Evolutionary conservation across 1,139 yeast genomes (phyloP).

Genomic region (Williopsis jadinii): DNA sequence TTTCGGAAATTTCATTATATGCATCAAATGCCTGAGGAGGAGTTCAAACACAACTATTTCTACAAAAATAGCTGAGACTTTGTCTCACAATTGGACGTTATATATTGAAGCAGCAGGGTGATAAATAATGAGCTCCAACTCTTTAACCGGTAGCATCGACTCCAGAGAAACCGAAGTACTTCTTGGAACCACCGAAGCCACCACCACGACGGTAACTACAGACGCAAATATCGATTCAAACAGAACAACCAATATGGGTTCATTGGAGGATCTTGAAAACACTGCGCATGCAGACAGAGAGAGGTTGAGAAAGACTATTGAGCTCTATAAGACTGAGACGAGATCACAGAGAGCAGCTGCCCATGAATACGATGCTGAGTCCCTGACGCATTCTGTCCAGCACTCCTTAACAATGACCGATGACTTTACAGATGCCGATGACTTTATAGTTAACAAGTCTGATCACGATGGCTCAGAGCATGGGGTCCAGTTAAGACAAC

Average conservation of each 20-base stretch:
- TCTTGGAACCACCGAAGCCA: too few species aligned
- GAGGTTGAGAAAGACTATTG: conserved; percentile 7
- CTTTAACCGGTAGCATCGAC: too few species aligned
- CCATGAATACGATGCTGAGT: conserved; percentile 1
- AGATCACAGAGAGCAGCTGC: neutral
- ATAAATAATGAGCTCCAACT: too few species aligned
- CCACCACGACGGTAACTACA: too few species aligned
- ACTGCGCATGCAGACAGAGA: conserved; percentile 8
- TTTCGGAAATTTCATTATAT: conserved; percentile 1
- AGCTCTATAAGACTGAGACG: neutral
- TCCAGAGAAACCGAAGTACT: too few species aligned
- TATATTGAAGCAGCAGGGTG: too few species aligned
- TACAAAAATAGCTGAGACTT: too few species aligned
- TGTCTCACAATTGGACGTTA: too few species aligned
- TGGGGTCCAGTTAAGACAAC: too few species aligned
- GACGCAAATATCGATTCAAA: too few species aligned
- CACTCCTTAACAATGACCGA: conserved; percentile 5
- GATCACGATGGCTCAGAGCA: neutral
- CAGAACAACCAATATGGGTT: neutral
- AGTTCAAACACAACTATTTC: too few species aligned
- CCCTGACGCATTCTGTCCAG: neutral
- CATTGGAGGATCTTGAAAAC: conserved; percentile 1
- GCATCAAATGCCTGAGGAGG: neutral
- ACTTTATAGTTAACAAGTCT: conserved; percentile 17
- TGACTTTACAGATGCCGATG: conserved; percentile 21